phyloP scores from a whole-genome alignment of 371 early-diverging fungal genomes.

The Rhizopus arrhizus region DNA sequence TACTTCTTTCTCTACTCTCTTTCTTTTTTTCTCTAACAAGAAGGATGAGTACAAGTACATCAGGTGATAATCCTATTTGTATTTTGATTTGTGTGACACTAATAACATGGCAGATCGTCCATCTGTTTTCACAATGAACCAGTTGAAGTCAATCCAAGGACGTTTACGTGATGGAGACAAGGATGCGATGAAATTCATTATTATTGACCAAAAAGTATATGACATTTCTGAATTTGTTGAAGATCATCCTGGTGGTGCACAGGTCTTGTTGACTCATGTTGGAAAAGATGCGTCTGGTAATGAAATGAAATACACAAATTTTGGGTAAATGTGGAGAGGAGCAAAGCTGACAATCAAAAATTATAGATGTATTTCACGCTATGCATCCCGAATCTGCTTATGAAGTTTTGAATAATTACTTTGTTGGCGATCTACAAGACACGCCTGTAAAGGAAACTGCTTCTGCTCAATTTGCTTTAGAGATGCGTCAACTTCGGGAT shows the following conservation, averaged over 20 bases:
- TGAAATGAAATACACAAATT: not conserved
- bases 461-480: conserved; percentile 51
- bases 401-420: conserved; percentile 76
- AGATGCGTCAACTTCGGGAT: conserved; percentile 68
- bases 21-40: conserved; percentile 1
- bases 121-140: conserved; percentile 34
- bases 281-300: conserved; percentile 85
- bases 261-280: conserved; percentile 70
- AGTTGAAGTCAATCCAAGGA: conserved; percentile 39
- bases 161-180: conserved; percentile 50
- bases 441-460: conserved; percentile 28
- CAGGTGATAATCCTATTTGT: conserved; percentile 5
- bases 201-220: conserved; percentile 84
- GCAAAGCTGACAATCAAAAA: not conserved
- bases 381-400: conserved; percentile 78
- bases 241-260: conserved; percentile 86
- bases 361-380: conserved; percentile 80
- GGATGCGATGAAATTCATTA: conserved; percentile 61
- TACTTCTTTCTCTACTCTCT: not conserved
- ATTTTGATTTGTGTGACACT: conserved; percentile 16
- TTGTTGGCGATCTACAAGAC: conserved; percentile 73
- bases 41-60: conserved; percentile 8
- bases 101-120: conserved; percentile 17
- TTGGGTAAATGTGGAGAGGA: not conserved
- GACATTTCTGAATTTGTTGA: conserved; percentile 82